Evolutionary conservation across 208 protist species (phyloP).

Genomic region (Trichomonas tenax): DNA sequence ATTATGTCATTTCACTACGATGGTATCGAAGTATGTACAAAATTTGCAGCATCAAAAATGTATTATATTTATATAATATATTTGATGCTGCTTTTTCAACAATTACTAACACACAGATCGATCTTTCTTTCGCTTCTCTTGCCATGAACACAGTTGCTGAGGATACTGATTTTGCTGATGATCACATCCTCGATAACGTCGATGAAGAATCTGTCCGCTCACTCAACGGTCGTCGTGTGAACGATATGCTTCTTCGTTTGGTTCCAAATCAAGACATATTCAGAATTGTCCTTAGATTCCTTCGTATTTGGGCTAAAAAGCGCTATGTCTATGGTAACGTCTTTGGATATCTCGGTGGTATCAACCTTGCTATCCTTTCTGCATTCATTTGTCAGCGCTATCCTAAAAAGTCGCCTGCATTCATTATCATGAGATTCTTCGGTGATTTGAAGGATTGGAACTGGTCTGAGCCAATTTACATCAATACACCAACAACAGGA

Average conservation of each 20-base stretch:
- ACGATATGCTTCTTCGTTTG: background rate
- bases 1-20: background rate
- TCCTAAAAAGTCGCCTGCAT: background rate
- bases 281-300: background rate
- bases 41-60: no score
- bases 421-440: background rate
- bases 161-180: background rate
- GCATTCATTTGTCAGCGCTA: background rate
- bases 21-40: background rate
- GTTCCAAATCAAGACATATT: background rate
- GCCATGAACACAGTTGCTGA: background rate
- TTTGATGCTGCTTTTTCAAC: background rate
- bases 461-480: background rate
- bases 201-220: background rate
- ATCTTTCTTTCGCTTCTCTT: background rate
- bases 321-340: background rate
- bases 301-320: background rate
- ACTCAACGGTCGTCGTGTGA: background rate
- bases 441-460: background rate
- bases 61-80: no score
- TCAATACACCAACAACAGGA: background rate
- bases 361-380: background rate
- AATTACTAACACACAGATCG: constrained; percentile 15
- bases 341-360: constrained; percentile 13
- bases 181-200: background rate